Percentiles rank a stretch among this genome's conserved stretches.
Evolutionary conservation across 2,329 filamentous ascomycete genomes (phyloP).

Genomic region (Podosphaera xanthii): DNA sequence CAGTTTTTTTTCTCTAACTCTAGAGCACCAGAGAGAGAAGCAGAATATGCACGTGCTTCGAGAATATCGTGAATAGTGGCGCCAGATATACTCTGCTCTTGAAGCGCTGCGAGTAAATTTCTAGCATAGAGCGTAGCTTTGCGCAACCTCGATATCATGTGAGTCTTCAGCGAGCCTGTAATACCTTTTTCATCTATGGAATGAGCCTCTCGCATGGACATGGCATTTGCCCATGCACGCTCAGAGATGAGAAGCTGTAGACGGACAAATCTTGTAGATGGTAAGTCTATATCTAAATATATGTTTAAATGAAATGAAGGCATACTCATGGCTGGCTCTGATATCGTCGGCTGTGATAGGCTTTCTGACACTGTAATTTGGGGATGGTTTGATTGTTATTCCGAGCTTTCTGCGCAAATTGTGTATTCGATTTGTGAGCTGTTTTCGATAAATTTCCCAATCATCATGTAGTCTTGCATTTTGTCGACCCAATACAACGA

Average conservation of each 20-base stretch:
- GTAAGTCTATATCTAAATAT: conserved; percentile 5
- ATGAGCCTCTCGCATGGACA: conserved; percentile 76
- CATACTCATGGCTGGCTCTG: conserved; percentile 52
- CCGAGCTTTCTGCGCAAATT: conserved; percentile 69
- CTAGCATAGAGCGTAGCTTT: conserved; percentile 56
- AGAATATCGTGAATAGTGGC: conserved; percentile 50
- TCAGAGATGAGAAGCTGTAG: conserved; percentile 73
- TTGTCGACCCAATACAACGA: conserved; percentile 57
- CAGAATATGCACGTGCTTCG: conserved; percentile 67
- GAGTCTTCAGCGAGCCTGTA: conserved; percentile 54
- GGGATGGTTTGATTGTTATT: conserved; percentile 61
- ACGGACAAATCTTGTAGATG: conserved; percentile 37
- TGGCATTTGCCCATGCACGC: conserved; percentile 83
- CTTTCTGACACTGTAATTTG: conserved; percentile 57
- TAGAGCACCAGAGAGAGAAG: conserved; percentile 51
- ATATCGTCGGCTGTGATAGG: conserved; percentile 55
- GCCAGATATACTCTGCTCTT: conserved; percentile 36
- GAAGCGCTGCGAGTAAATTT: conserved; percentile 41
- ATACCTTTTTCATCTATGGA: conserved; percentile 61
- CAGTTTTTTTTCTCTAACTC: conserved; percentile 77
- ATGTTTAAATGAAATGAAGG: background rate
- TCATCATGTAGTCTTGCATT: conserved; percentile 72
- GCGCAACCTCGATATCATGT: conserved; percentile 68
- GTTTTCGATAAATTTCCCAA: conserved; percentile 62
- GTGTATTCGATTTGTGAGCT: conserved; percentile 59